A percentile compares a stretch with the other conserved stretches of the same genome.
These are phyloP conservation scores for Cytospora piceicola DNA, from an alignment of 2,329 filamentous ascomycete species.

Conservation along the genomic window DNA sequence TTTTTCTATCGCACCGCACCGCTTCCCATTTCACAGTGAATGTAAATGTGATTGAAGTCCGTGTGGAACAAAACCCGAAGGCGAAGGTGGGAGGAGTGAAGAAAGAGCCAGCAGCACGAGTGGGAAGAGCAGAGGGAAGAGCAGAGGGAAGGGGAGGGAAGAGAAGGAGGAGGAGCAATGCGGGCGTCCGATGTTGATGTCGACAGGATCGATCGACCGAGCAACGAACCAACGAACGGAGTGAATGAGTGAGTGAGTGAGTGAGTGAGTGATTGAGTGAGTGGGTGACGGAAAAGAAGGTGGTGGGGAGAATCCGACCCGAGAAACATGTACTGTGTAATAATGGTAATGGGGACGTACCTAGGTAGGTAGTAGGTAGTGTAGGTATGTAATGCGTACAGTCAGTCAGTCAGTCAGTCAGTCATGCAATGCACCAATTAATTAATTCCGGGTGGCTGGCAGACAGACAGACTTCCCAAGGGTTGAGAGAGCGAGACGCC, in stretches of 20 bases:
- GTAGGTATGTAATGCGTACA: neutral
- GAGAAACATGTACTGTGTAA: neutral
- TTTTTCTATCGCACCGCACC: too few relatives aligned
- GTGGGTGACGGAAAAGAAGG: neutral
- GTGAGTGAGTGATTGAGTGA: neutral
- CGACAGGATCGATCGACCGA: neutral
- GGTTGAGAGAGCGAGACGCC: too few relatives aligned
- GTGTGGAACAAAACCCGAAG: too few relatives aligned
- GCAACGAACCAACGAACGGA: neutral
- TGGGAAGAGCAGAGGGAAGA: too few relatives aligned
- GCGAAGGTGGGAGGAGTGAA: too few relatives aligned
- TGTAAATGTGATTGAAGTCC: too few relatives aligned
- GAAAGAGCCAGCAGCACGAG: too few relatives aligned
- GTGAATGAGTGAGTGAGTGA: neutral
- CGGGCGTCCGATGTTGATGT: neutral
- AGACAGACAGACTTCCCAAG: too few relatives aligned
- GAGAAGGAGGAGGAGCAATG: neutral
- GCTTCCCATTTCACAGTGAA: too few relatives aligned
- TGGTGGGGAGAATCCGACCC: neutral
- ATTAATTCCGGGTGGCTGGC: too few relatives aligned
- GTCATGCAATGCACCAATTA: neutral
- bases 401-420: neutral
- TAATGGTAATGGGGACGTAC: neutral
- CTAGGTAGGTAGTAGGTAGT: too few relatives aligned
- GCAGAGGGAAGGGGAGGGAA: too few relatives aligned